Evolutionary conservation across 2,329 filamentous ascomycete genomes (phyloP), one percentile per base, ranked within the genome.

Genomic region (Monilinia laxa): DNA sequence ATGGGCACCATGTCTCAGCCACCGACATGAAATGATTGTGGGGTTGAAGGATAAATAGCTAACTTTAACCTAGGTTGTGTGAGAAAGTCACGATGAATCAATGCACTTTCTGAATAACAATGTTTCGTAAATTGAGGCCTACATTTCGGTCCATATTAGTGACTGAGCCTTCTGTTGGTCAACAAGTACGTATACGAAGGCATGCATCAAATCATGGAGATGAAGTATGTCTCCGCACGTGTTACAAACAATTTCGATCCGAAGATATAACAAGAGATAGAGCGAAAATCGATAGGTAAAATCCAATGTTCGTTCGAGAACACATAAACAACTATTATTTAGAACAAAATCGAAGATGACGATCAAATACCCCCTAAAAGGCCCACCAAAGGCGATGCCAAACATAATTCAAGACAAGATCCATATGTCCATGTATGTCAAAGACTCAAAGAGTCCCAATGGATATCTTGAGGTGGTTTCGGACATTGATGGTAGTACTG

Each of bases 1-100:
- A 60, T 35, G 49, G 11, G 28, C 31, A 28, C 59, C 47, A 53
- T 28, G 31, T 62, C 28, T 62, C 59, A 62, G 31, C 59, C 59
- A 53, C 49, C 49, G 45, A 62, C 12, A 5, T 54, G 25, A 20
- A 12, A 12, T 25, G 20, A 5, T 25, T 12, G 28, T 25, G 49
- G 59, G 49, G 45, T 62, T 51, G 35, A 31, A 18, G 10, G 10
- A 62, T 53, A 53, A 53, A 62, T 28, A 38, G 57, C 31, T 20
- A 42, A n/a, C 47, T 38, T 38, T 28, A 23, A 38, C 3, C 14
- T 40, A 52, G 23, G 16, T 42, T 62, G 42, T 54, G 6, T 40
- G 23, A 18, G 45, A n/a, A 25, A 42, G 18, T 3, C 28, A 23
- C 18, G 10, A n/a, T 54, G 11, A 4, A 38, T 54, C 52, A 54